Percentiles rank a stretch among this genome's conserved stretches.
Conservation (phyloP, 2,329 filamentous ascomycete species). For the Xylaria sp. region DNA sequence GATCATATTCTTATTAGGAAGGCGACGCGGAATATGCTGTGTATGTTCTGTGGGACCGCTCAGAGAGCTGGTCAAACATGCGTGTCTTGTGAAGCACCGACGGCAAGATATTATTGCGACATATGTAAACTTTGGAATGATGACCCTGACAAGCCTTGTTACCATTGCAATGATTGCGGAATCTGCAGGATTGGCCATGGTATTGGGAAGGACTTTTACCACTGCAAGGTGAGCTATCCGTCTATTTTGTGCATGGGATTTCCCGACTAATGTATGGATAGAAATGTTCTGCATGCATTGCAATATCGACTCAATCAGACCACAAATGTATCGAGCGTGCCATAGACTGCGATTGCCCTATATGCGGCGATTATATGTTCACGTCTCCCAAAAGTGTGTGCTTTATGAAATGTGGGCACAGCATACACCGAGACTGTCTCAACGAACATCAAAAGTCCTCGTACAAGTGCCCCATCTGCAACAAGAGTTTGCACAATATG, state of each 20-base stretch:
- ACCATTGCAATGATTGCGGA: slow-evolving; percentile 95
- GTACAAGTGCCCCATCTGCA: slow-evolving; percentile 97
- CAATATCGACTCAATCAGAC: slow-evolving; percentile 82
- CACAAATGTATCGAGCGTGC: slow-evolving; percentile 96
- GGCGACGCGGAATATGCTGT: slow-evolving; percentile 94
- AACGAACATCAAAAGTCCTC: slow-evolving; percentile 87
- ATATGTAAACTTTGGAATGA: slow-evolving; percentile 99
- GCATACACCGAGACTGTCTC: slow-evolving; percentile 91
- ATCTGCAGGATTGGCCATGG: slow-evolving; percentile 93
- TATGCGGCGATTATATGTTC: slow-evolving; percentile 97
- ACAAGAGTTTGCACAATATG: slow-evolving; percentile 97
- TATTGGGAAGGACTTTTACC: slow-evolving; percentile 95
- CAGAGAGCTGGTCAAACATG: slow-evolving; percentile 85
- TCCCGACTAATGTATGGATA: slow-evolving; percentile 48
- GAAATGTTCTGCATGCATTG: slow-evolving; percentile 94
- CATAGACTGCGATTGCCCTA: slow-evolving; percentile 95
- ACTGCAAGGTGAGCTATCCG: slow-evolving; percentile 80
- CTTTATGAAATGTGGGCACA: slow-evolving; percentile 95
- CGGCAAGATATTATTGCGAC: slow-evolving; percentile 91
- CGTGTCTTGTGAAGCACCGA: slow-evolving; percentile 76
- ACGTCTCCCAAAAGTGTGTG: slow-evolving; percentile 88
- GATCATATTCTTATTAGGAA: slow-evolving; percentile 81
- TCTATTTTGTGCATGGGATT: too few species aligned
- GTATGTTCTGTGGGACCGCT: slow-evolving; percentile 90
- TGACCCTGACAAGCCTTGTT: slow-evolving; percentile 88